Base-by-base conservation (phyloP, 2,329 filamentous ascomycete genomes). In the Alternaria metachromatica region DNA sequence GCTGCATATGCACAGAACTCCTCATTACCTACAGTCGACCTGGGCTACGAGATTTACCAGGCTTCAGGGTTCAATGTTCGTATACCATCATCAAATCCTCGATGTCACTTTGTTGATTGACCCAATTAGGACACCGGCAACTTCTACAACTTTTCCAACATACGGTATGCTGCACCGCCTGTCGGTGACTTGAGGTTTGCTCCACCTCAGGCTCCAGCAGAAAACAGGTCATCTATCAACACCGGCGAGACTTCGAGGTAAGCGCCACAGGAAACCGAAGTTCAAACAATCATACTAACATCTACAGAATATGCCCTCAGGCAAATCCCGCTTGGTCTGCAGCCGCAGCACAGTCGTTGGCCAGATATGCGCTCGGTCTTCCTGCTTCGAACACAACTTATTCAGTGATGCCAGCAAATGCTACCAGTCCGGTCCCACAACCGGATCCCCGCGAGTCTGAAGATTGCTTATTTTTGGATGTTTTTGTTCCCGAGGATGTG, bases 81-180 rank as follows among this genome's bases (percentile, higher is more conserved):
- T 75, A 33, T 9, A 20, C 33, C 13, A 23, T 44, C 15, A 21
- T 50, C 7, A 28, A n/a, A 26, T 49, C 26, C 25, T 58, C 21
- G 23, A 49, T 48, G 13, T 55, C 15, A 23, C 13, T 9, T 8
- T 33, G n/a, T 64, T 69, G 43, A 72, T 20, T n/a, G 12, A 48
- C 4, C 4, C 25, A 15, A 10, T 18, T 50, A 79, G 81, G 71
- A 77, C 62, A 76, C 82, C 1, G 75, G 74, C n/a, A 74, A 78
- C 21, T 79, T 83, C 65, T 87, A 86, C 75, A 86, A 84, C 64
- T 88, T 88, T 76, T 83, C 78, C 56, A 87, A 88, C 68, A 87
- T 88, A 64, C 82, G 86, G 46, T 88, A 84, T 73, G 87, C 85
- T 6, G 83, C 84, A 25, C 82, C 87, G 13, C 86, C 87, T 1